Base-by-base conservation (phyloP, 805 yeast species). In the Ogataea minuta region DNA sequence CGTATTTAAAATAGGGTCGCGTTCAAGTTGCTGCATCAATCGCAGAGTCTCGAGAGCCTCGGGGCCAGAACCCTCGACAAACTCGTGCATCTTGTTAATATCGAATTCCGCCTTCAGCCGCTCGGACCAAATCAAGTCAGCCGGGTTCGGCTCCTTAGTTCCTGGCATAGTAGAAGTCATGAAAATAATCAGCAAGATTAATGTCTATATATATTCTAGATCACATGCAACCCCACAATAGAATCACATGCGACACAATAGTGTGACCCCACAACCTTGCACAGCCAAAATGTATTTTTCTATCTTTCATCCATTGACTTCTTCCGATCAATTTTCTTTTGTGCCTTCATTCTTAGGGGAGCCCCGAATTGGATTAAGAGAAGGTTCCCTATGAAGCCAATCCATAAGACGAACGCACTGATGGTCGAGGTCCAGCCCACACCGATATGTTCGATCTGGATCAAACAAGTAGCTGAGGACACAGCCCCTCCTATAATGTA, bases 1-100 rank as follows among this genome's bases (percentile, higher is more conserved):
- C 2, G 79, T 71, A 27, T 73, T 70, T 41, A 84, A 66, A 11
- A 82, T 62, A 1, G 89, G 89, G 58, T 84, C 91, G 49, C 79
- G 70, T 53, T 78, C 79, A 53, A 82, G 64, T 54, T 81, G 79
- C 46, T 73, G 78, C 54, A 74, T 63, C 49, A 81, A 57, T 12
- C 56, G 50, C 45, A 72, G 73, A n/a, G 77, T 72, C 39, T 66
- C 59, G 9, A 62, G 61, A 6, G 81, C 71, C 29, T 67, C 67
- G 25, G 68, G 67, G 16, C 67, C 62, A 9, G 67, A 59, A 3
- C 77, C 73, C 52, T 79, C 86, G 42, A 79, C 53, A 54, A 79
- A 79, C 24, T 69, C 65, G 57, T 78, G 77, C 69, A 79, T 60
- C 48, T 65, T 63, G 48, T 72, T 67, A 20, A 67, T 50, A 36